Conservation (phyloP, 2,329 filamentous ascomycete species). For the Fusarium solani-melongenae region DNA sequence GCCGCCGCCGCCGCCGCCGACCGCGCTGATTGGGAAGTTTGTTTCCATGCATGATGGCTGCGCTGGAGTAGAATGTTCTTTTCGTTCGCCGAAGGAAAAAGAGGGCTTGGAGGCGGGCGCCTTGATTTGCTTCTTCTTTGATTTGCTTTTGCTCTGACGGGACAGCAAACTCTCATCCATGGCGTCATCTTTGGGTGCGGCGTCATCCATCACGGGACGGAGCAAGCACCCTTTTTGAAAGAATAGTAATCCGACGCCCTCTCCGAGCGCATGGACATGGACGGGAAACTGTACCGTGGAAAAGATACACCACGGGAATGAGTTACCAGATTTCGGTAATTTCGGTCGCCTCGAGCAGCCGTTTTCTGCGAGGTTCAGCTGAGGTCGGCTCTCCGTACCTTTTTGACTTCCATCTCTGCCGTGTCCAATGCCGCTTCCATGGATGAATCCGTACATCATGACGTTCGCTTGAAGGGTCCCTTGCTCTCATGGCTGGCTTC, state of each 20-base stretch:
- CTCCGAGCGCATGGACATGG: background rate
- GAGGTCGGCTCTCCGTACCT: background rate
- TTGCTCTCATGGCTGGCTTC: background rate
- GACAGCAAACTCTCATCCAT: conserved; percentile 13
- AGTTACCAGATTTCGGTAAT: background rate
- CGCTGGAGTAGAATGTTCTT: conserved; percentile 29
- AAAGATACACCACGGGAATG: background rate
- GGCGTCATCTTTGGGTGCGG: conserved; percentile 19
- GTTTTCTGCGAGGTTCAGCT: background rate
- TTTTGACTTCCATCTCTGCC: background rate
- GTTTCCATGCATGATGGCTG: conserved; percentile 21
- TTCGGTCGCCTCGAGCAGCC: background rate
- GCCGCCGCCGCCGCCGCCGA: no score
- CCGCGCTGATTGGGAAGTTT: background rate
- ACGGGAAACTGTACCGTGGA: no score
- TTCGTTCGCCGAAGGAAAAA: conserved; percentile 19
- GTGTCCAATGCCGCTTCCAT: conserved; percentile 1
- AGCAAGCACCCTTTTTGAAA: background rate
- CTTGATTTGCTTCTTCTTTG: background rate
- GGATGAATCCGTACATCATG: conserved; percentile 1
- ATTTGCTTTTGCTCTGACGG: background rate
- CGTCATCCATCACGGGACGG: conserved; percentile 3
- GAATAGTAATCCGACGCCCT: background rate
- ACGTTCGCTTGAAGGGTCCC: background rate
- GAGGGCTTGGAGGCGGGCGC: background rate